A percentile compares a stretch with the other conserved stretches of the same genome.
These are phyloP conservation scores for Aspergillus fischeri DNA, from an alignment of 2,329 filamentous ascomycete species.

Conservation along the genomic window DNA sequence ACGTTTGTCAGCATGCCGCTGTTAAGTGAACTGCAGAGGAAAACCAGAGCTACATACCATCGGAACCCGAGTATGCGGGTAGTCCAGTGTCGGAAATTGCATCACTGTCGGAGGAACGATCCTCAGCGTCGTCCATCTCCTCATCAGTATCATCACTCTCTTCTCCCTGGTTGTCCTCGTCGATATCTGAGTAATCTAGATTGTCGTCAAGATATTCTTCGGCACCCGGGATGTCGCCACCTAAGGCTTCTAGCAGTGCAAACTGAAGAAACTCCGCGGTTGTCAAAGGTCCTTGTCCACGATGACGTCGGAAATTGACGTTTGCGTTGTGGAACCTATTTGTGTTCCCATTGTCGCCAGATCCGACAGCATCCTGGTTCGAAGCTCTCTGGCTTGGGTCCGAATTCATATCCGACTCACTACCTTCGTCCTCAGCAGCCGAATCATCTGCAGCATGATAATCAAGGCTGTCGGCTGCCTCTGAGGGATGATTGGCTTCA, in stretches of 20 bases:
- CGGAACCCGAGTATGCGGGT: constrained; percentile 12
- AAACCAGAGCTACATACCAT: constrained; percentile 13
- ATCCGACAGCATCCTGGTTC: constrained; percentile 1
- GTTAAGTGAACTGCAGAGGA: neutral
- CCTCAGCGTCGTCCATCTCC: constrained; percentile 8
- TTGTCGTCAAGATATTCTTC: constrained; percentile 15
- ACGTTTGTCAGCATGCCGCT: constrained; percentile 5
- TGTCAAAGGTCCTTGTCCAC: constrained; percentile 11
- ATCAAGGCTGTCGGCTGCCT: constrained; percentile 15
- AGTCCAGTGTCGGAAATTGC: constrained; percentile 7
- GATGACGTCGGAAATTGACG: constrained; percentile 1
- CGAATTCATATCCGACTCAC: constrained; percentile 7
- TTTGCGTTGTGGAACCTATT: constrained; percentile 2
- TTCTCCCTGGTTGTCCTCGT: constrained; percentile 3
- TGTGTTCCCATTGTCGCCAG: neutral
- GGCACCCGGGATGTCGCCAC: constrained; percentile 15
- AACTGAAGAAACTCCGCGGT: constrained; percentile 21
- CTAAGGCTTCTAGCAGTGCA: constrained; percentile 20
- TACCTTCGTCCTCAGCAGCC: constrained; percentile 12
- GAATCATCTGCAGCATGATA: constrained; percentile 18
- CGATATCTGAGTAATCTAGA: constrained; percentile 10
- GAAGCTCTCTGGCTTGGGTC: constrained; percentile 4
- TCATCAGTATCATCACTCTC: constrained; percentile 11
- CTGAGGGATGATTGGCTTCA: constrained; percentile 4
- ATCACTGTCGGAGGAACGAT: constrained; percentile 12